A percentile compares a stretch with the other conserved stretches of the same genome.
Conservation (phyloP, 768 basidiomycete species). For the Boletellus emodensis region DNA sequence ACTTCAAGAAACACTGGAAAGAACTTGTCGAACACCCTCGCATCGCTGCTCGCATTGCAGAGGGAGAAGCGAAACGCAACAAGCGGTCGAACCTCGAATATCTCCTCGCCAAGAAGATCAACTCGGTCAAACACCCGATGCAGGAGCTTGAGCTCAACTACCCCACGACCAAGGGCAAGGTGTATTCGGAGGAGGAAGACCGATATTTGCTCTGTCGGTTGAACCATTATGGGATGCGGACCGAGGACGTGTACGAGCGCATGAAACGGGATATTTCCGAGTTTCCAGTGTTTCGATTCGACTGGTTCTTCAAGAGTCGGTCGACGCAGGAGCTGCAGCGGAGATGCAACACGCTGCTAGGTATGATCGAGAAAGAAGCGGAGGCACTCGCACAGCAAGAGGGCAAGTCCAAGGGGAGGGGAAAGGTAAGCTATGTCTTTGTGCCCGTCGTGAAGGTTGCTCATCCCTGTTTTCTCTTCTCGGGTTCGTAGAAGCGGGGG, state of each 20-base stretch:
- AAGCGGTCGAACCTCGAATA: slow-evolving; percentile 78
- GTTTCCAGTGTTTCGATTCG: slow-evolving; percentile 95
- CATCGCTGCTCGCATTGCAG: slow-evolving; percentile 76
- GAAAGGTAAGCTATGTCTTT: slow-evolving; percentile 49
- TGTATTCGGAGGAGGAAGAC: slow-evolving; percentile 96
- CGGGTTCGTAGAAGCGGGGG: slow-evolving; percentile 54
- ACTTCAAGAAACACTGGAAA: slow-evolving; percentile 88
- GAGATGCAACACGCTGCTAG: slow-evolving; percentile 80
- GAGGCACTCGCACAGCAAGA: slow-evolving; percentile 63
- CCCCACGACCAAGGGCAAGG: slow-evolving; percentile 93
- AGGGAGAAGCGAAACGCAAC: slow-evolving; percentile 87
- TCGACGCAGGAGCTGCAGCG: slow-evolving; percentile 78
- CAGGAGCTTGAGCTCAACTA: slow-evolving; percentile 96
- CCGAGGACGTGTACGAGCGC: slow-evolving; percentile 86
- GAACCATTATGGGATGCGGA: slow-evolving; percentile 84
- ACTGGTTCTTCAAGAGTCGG: slow-evolving; percentile 97
- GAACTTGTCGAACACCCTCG: slow-evolving; percentile 71
- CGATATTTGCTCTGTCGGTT: slow-evolving; percentile 89
- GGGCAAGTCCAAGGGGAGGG: slow-evolving; percentile 58
- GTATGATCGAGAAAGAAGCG: slow-evolving; percentile 92
- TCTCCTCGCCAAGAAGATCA: slow-evolving; percentile 79
- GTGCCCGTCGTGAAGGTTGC: background rate
- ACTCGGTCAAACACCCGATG: slow-evolving; percentile 84
- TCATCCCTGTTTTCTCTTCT: background rate
- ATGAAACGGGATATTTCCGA: slow-evolving; percentile 97